A percentile compares a stretch with the other conserved stretches of the same genome.
phyloP scores from a whole-genome alignment of 306 rosid genomes.

The Phaseolus lunatus region DNA sequence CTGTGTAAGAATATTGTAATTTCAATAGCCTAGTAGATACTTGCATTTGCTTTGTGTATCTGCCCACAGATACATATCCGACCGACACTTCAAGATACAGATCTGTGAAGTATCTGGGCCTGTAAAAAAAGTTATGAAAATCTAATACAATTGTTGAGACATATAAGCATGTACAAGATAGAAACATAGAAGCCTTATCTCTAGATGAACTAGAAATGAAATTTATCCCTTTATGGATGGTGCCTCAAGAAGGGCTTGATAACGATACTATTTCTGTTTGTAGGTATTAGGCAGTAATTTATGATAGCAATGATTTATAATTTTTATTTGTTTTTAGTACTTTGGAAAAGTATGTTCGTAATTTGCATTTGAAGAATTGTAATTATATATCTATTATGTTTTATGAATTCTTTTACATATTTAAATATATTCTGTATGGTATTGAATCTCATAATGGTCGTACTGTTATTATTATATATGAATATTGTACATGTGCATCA shows the following conservation, averaged over 20 bases:
- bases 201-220: background rate
- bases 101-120: background rate
- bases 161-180: background rate
- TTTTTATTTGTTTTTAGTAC: background rate
- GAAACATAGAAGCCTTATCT: background rate
- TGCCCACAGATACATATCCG: background rate
- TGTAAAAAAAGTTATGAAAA: background rate
- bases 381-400: background rate
- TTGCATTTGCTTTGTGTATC: background rate
- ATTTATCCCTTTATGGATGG: background rate
- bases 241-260: background rate
- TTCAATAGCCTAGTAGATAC: background rate
- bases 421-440: background rate
- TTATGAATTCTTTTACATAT: background rate
- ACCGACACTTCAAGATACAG: background rate
- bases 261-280: background rate
- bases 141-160: background rate
- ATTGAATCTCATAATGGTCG: background rate
- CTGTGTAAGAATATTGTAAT: conserved; percentile 1
- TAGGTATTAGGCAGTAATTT: background rate
- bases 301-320: background rate
- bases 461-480: background rate
- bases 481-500: background rate
- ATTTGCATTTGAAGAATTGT: background rate
- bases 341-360: background rate